phyloP scores from a whole-genome alignment of 2,329 filamentous ascomycete genomes.

The Bipolaris victoriae region DNA sequence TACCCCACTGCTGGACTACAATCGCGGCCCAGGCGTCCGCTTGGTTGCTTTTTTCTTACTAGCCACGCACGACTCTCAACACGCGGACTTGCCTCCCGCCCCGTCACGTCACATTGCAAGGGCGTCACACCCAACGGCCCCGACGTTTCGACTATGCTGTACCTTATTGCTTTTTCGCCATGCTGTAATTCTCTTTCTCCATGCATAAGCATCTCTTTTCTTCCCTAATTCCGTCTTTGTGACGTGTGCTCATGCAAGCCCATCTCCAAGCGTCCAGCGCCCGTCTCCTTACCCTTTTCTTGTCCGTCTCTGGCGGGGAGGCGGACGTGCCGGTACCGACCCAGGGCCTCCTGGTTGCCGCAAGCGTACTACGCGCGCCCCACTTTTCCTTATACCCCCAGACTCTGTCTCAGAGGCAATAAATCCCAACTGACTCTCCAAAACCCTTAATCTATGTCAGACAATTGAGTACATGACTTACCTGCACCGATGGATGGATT shows the following conservation, averaged over 20 bases:
- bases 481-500: no score
- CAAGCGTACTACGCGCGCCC: neutral
- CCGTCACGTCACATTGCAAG: neutral
- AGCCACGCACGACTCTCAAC: neutral
- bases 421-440: no score
- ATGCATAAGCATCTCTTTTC: neutral
- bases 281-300: neutral
- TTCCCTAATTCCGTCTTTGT: neutral
- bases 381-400: neutral
- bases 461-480: no score
- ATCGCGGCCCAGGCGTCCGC: neutral
- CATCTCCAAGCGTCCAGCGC: neutral
- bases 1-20: neutral
- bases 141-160: neutral
- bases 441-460: no score
- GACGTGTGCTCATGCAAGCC: constrained; percentile 4
- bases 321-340: no score
- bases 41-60: neutral
- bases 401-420: no score
- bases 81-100: neutral
- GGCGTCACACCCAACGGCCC: neutral
- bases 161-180: neutral
- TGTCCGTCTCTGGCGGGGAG: neutral
- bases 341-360: no score
- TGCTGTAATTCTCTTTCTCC: neutral